Base-by-base conservation (phyloP, 805 yeast species). In the Candida tallmaniae region DNA sequence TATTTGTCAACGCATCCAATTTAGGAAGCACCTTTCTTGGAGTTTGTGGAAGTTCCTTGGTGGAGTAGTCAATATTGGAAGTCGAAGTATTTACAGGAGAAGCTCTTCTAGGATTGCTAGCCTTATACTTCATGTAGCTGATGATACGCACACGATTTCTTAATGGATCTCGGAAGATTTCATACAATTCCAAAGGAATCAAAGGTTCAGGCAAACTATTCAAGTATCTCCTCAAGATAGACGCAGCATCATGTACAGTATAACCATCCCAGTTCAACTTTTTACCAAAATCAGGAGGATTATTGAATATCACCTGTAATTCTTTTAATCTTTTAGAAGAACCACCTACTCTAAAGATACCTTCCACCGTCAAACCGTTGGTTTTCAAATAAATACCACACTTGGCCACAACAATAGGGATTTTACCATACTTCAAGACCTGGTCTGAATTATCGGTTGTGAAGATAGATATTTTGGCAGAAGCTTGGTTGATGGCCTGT, bases 191-290 rank as follows among this genome's bases (percentile, higher is more conserved):
- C 23, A 86, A 64, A 1, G 97, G 96, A 14, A 93, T 79, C 36
- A 93, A 69, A 0, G 97, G 97, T 51, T 93, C 97, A 1, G 96
- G 94, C 36, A 93, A 70, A 29, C 87, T 80, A 51, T 88, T 87
- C 42, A 93, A 68, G 55, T 76, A 93, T 37, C 98, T 69, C 54
- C 97, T 73, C 38, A 93, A 73, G 15, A 93, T 68, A 13, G 93
- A 84, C 2, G 97, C 95, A 1, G 96, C 97, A 58, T 93, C 99
- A 61, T 93, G 98, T 9, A 90, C 97, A 1, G 88, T 86, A 60
- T 78, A 93, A 0, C 95, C 90, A 31, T 85, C 88, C 98, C 97
- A 93, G 45, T 74, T 76, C 29, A 89, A 71, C 46, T 82, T 83
- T 32, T 87, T 76, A 12, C 98, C 99, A 54, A 83, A 93, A 40